These are phyloP conservation scores for Entamoeba dispar DNA, from an alignment of 208 protist genomes.

Conservation along the genomic window DNA sequence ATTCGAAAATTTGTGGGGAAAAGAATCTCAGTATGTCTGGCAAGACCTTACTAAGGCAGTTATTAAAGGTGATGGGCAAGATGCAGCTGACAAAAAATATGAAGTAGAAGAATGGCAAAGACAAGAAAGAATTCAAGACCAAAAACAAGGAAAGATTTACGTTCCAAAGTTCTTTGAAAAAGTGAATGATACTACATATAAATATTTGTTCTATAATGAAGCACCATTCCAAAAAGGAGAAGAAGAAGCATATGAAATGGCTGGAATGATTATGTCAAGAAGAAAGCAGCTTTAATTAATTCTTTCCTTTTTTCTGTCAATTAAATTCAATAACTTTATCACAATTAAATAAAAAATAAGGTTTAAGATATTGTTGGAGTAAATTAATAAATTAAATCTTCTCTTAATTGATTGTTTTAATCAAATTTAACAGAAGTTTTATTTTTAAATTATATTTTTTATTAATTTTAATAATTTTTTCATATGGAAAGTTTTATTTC, in stretches of 20 bases:
- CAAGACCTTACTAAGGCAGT: not conserved
- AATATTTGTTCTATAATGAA: not conserved
- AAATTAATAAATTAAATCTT: too few species aligned
- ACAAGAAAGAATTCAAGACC: not conserved
- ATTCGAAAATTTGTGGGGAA: not conserved
- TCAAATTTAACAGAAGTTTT: too few species aligned
- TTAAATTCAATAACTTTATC: too few species aligned
- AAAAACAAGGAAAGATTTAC: not conserved
- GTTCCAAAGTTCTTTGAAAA: not conserved
- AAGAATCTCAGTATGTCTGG: slow-evolving; percentile 2
- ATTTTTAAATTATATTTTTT: too few species aligned
- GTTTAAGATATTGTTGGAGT: too few species aligned
- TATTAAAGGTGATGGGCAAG: not conserved
- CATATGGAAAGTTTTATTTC: too few species aligned
- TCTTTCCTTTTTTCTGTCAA: not conserved
- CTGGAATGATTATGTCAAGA: not conserved
- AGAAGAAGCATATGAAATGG: not conserved
- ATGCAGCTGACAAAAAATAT: not conserved
- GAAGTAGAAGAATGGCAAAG: slow-evolving; percentile 1
- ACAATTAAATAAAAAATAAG: too few species aligned
- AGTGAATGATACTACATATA: not conserved
- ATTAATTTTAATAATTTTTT: too few species aligned
- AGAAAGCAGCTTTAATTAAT: not conserved
- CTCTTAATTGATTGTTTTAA: too few species aligned
- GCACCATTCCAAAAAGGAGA: not conserved